phyloP scores from a whole-genome alignment of 371 early-diverging fungal species.

The Fennellomyces sp. region DNA sequence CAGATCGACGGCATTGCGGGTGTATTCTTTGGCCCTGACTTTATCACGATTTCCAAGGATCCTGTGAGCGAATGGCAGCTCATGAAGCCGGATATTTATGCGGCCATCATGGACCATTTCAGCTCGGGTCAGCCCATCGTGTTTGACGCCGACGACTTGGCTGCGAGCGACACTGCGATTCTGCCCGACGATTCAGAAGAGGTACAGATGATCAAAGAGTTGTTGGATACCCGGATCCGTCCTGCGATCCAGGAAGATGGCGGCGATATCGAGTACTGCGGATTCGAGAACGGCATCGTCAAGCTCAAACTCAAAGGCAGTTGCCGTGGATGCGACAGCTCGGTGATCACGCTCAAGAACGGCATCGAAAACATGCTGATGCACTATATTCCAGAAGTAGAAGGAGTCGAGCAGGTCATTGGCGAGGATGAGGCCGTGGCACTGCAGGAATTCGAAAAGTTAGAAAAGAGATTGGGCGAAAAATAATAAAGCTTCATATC shows the following conservation, averaged over 20 bases:
- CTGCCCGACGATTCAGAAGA: slow-evolving; percentile 84
- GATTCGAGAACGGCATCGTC: slow-evolving; percentile 89
- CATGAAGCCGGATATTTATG: slow-evolving; percentile 95
- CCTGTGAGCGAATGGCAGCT: slow-evolving; percentile 86
- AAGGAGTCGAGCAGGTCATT: slow-evolving; percentile 87
- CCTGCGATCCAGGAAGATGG: slow-evolving; percentile 98
- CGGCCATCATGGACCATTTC: slow-evolving; percentile 94
- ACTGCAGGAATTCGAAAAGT: slow-evolving; percentile 53
- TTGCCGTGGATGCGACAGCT: slow-evolving; percentile 92
- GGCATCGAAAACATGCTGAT: slow-evolving; percentile 98
- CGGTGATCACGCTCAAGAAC: slow-evolving; percentile 91
- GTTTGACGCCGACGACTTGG: slow-evolving; percentile 53
- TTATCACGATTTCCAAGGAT: slow-evolving; percentile 92
- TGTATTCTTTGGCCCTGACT: slow-evolving; percentile 92
- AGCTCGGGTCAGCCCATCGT: slow-evolving; percentile 81
- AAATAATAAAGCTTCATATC: slow-evolving; percentile 9
- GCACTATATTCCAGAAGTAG: slow-evolving; percentile 98
- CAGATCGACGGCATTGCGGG: slow-evolving; percentile 87
- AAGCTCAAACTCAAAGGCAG: slow-evolving; percentile 93
- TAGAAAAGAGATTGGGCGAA: slow-evolving; percentile 44
- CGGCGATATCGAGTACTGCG: slow-evolving; percentile 95
- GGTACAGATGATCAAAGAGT: slow-evolving; percentile 96
- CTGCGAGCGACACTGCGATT: slow-evolving; percentile 72
- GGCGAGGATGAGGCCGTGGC: slow-evolving; percentile 50
- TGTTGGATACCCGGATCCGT: slow-evolving; percentile 93